A percentile compares a stretch with the other conserved stretches of the same genome.
These are phyloP conservation scores for Fomitiporia mediterranea DNA, from an alignment of 1,284 basidiomycete species.

Conservation along the genomic window DNA sequence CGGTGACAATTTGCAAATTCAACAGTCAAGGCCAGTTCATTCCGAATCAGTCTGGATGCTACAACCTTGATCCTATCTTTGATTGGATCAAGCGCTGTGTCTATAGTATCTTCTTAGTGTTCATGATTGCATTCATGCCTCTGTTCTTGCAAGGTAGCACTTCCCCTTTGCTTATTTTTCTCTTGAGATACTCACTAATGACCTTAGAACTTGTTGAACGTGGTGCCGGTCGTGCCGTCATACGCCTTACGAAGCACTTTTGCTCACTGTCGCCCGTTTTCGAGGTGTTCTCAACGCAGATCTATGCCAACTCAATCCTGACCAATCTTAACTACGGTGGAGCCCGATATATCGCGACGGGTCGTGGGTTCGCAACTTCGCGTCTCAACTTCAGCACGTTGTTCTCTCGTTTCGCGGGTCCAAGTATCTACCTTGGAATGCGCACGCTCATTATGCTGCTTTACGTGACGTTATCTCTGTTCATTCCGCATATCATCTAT, in stretches of 20 bases:
- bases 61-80: constrained; percentile 86
- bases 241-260: constrained; percentile 90
- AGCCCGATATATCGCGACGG: constrained; percentile 97
- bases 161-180: background rate
- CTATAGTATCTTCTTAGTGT: constrained; percentile 94
- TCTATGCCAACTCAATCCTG: constrained; percentile 92
- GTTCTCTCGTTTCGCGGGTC: constrained; percentile 94
- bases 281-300: constrained; percentile 95
- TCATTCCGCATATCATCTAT: constrained; percentile 89
- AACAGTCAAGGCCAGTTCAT: constrained; percentile 66
- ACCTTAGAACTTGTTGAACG: constrained; percentile 83
- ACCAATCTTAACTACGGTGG: constrained; percentile 95
- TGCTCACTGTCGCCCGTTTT: constrained; percentile 90
- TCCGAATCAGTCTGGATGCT: constrained; percentile 79
- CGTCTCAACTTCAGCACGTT: constrained; percentile 90
- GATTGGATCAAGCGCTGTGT: constrained; percentile 93
- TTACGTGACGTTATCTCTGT: constrained; percentile 85
- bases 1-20: constrained; percentile 76
- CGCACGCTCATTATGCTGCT: constrained; percentile 85
- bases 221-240: constrained; percentile 82
- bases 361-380: constrained; percentile 93
- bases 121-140: constrained; percentile 91
- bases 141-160: constrained; percentile 87
- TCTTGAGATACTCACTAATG: constrained; percentile 3
- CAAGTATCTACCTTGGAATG: constrained; percentile 94